Conservation (phyloP, 805 yeast species). For the Teunomyces pallodes region DNA sequence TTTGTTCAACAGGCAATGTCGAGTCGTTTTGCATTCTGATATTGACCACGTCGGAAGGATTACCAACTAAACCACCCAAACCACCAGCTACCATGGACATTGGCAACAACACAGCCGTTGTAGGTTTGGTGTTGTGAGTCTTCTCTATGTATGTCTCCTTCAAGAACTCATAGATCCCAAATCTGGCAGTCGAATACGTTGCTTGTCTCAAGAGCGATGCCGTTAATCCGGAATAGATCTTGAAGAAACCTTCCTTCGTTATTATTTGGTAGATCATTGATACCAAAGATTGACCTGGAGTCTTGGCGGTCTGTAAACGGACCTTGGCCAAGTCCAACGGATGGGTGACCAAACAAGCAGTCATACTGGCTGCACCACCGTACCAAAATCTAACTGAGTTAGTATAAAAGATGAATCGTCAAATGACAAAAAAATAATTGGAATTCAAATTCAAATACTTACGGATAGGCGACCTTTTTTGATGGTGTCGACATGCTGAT, state of each 20-base stretch:
- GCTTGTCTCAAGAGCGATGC: slow-evolving; percentile 85
- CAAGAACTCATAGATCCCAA: slow-evolving; percentile 79
- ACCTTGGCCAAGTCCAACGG: slow-evolving; percentile 88
- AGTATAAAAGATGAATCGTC: slow-evolving; percentile 1
- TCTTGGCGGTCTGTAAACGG: slow-evolving; percentile 73
- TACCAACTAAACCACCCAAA: slow-evolving; percentile 81
- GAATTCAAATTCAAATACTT: slow-evolving; percentile 4
- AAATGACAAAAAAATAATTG: neutral
- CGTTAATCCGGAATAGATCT: slow-evolving; percentile 76
- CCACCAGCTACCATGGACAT: slow-evolving; percentile 86
- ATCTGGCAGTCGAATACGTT: slow-evolving; percentile 82
- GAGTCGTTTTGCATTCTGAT: slow-evolving; percentile 91
- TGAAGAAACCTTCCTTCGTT: slow-evolving; percentile 61
- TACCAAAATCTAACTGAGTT: slow-evolving; percentile 49
- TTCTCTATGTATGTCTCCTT: slow-evolving; percentile 50
- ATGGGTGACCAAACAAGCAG: slow-evolving; percentile 68
- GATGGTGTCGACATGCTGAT: neutral
- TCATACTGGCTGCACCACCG: slow-evolving; percentile 68
- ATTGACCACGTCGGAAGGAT: slow-evolving; percentile 84
- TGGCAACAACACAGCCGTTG: slow-evolving; percentile 62
- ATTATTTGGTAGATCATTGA: slow-evolving; percentile 61
- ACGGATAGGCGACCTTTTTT: slow-evolving; percentile 13
- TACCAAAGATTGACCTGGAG: slow-evolving; percentile 61
- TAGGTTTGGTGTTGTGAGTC: slow-evolving; percentile 45
- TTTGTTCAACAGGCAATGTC: slow-evolving; percentile 56